These are phyloP conservation scores for Arachis hypogaea DNA, from an alignment of 306 rosid species.

Conservation along the genomic window DNA sequence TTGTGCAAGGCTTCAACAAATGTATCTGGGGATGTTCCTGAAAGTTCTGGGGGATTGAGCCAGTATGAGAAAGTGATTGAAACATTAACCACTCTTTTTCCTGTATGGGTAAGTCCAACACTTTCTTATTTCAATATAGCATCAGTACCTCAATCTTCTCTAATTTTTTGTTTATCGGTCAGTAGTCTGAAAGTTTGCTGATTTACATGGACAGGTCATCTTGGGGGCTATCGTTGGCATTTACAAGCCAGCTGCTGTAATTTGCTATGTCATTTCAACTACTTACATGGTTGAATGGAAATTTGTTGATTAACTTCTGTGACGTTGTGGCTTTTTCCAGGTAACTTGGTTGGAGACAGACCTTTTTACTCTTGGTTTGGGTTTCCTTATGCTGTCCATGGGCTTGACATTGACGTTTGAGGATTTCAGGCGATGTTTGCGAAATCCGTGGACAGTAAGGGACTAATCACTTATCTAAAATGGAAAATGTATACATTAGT, in stretches of 20 bases:
- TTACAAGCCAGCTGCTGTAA: slow-evolving; percentile 88
- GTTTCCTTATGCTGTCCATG: slow-evolving; percentile 98
- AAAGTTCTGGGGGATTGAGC: slow-evolving; percentile 51
- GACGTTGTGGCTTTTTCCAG: slow-evolving; percentile 50
- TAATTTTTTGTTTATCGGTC: slow-evolving; percentile 37
- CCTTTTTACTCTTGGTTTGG: slow-evolving; percentile 83
- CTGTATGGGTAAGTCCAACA: slow-evolving; percentile 74
- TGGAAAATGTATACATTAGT: slow-evolving; percentile 8
- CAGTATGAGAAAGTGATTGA: slow-evolving; percentile 73
- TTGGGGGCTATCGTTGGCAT: slow-evolving; percentile 80
- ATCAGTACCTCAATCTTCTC: slow-evolving; percentile 25
- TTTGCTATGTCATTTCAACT: slow-evolving; percentile 39
- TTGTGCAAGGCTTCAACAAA: slow-evolving; percentile 63
- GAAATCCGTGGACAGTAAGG: slow-evolving; percentile 91
- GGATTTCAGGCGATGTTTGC: slow-evolving; percentile 87
- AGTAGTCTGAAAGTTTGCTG: slow-evolving; percentile 34
- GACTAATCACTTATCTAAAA: slow-evolving; percentile 7
- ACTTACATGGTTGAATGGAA: slow-evolving; percentile 36
- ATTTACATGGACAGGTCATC: slow-evolving; percentile 65
- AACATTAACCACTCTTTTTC: slow-evolving; percentile 88
- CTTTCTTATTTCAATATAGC: slow-evolving; percentile 24
- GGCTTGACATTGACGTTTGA: slow-evolving; percentile 93
- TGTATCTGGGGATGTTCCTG: slow-evolving; percentile 67
- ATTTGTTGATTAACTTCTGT: slow-evolving; percentile 39
- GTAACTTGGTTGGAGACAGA: slow-evolving; percentile 94